phyloP scores from a whole-genome alignment of 805 yeast genomes.

The Myxozyma sirexii region DNA sequence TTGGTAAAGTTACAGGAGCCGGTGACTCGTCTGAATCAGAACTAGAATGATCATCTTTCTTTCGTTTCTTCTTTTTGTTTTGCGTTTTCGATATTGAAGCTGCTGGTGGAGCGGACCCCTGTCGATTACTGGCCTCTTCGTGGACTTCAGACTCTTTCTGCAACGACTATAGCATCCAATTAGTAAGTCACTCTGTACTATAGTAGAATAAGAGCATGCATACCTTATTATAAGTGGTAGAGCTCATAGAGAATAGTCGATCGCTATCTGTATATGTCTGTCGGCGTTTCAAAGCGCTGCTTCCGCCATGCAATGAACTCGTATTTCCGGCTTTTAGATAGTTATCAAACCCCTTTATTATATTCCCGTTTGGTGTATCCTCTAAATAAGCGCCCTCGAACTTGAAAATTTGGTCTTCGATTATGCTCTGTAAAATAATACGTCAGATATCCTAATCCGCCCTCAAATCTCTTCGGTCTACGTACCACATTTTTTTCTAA shows the following conservation, averaged over 20 bases:
- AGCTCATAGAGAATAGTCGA: conserved; percentile 35
- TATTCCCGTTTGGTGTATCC: conserved; percentile 71
- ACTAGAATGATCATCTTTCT: conserved; percentile 28
- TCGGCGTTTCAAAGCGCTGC: conserved; percentile 12
- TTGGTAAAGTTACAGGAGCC: conserved; percentile 16
- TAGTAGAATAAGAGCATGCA: background rate
- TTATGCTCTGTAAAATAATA: conserved; percentile 50
- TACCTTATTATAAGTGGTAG: conserved; percentile 31
- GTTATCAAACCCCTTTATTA: conserved; percentile 88
- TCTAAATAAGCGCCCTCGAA: conserved; percentile 77
- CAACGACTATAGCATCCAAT: conserved; percentile 7
- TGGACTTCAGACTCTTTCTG: conserved; percentile 26
- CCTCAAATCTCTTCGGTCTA: background rate
- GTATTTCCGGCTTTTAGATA: conserved; percentile 54
- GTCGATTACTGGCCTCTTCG: background rate
- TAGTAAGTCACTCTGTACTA: background rate
- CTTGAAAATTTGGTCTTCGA: conserved; percentile 79
- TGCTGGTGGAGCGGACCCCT: background rate
- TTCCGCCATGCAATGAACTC: background rate
- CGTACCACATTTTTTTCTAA: conserved; percentile 55
- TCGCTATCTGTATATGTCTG: conserved; percentile 29
- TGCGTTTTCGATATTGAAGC: background rate
- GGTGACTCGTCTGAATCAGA: conserved; percentile 11
- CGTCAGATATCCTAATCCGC: background rate
- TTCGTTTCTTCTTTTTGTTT: conserved; percentile 31